Percentiles rank a stretch among this genome's conserved stretches.
Evolutionary conservation across 2,329 filamentous ascomycete genomes (phyloP).

Genomic region (Epicoccum nigrum): DNA sequence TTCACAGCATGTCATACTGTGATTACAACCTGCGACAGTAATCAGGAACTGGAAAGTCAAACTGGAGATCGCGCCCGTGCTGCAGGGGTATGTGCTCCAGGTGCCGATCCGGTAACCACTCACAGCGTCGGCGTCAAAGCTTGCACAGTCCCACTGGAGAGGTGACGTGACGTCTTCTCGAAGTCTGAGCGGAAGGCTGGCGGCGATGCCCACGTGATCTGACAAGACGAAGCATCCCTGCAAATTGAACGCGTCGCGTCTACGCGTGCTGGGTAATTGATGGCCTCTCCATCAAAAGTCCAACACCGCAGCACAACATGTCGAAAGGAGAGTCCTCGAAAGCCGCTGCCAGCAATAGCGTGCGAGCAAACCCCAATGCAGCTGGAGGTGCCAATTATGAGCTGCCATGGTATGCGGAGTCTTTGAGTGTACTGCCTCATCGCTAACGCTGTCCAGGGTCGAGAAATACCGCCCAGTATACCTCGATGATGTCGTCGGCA

Average conservation of each 20-base stretch:
- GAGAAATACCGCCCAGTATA: slow-evolving; percentile 97
- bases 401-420: slow-evolving; percentile 70
- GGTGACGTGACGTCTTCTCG: not conserved
- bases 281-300: slow-evolving; percentile 21
- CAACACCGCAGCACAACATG: slow-evolving; percentile 43
- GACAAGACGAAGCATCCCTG: not conserved
- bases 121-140: not conserved
- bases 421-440: not conserved
- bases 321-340: slow-evolving; percentile 58
- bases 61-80: not conserved
- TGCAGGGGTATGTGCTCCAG: not conserved
- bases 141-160: too few relatives aligned
- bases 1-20: too few relatives aligned
- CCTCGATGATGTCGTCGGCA: slow-evolving; percentile 95
- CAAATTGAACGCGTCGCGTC: slow-evolving; percentile 26
- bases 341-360: slow-evolving; percentile 51
- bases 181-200: too few relatives aligned
- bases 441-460: slow-evolving; percentile 66
- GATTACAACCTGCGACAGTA: too few relatives aligned
- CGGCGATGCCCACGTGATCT: slow-evolving; percentile 25
- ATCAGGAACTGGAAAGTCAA: not conserved
- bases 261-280: slow-evolving; percentile 32
- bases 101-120: not conserved
- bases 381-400: slow-evolving; percentile 65
- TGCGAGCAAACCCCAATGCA: slow-evolving; percentile 50